These are phyloP conservation scores for Cercis canadensis DNA, from an alignment of 306 rosid genomes.

Conservation along the genomic window DNA sequence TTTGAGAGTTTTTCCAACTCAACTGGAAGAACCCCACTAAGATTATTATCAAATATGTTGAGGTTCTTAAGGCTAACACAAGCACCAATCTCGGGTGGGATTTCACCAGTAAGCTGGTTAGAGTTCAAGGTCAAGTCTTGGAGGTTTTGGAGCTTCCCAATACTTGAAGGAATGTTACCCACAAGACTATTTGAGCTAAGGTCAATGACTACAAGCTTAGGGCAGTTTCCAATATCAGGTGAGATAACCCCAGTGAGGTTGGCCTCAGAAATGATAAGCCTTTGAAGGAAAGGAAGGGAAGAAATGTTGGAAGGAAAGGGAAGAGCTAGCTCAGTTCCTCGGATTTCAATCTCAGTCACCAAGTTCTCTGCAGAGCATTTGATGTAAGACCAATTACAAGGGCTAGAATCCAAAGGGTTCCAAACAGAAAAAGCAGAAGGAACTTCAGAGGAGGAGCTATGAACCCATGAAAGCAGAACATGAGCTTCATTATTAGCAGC, in stretches of 20 bases:
- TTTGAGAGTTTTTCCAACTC: constrained; percentile 60
- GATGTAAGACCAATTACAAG: constrained; percentile 75
- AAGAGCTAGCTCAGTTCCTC: constrained; percentile 58
- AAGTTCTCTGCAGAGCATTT: constrained; percentile 61
- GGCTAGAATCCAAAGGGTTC: constrained; percentile 64
- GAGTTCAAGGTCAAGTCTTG: constrained; percentile 69
- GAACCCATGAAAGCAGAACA: constrained; percentile 70
- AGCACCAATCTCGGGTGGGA: constrained; percentile 63
- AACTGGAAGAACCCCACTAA: constrained; percentile 61
- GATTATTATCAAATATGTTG: constrained; percentile 63
- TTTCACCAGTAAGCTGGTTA: constrained; percentile 73
- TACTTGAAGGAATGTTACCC: constrained; percentile 62
- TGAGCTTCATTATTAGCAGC: constrained; percentile 55
- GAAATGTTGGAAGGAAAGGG: constrained; percentile 73
- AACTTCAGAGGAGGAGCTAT: constrained; percentile 37
- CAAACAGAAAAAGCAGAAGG: constrained; percentile 54
- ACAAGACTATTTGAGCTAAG: constrained; percentile 71
- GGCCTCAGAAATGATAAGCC: constrained; percentile 62
- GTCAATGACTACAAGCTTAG: constrained; percentile 57
- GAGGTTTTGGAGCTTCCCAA: constrained; percentile 70
- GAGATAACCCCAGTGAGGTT: constrained; percentile 74
- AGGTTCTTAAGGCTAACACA: constrained; percentile 66
- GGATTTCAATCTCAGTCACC: constrained; percentile 69
- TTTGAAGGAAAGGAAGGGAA: constrained; percentile 62
- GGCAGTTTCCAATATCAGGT: constrained; percentile 58